phyloP scores from a whole-genome alignment of 106 monocot genomes.

The Amphibolis antarctica region DNA sequence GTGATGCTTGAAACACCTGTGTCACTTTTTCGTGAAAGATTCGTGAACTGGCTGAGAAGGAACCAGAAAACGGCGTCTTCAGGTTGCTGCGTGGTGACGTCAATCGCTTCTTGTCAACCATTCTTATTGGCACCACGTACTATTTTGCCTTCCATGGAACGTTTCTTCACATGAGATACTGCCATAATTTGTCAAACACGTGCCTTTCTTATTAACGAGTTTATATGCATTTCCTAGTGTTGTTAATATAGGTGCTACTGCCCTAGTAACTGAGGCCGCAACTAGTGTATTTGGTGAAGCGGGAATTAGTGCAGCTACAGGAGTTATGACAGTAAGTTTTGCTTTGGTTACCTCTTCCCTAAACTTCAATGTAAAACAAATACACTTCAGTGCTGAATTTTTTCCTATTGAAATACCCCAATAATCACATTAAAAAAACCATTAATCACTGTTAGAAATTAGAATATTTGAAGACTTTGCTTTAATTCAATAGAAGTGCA shows the following conservation, averaged over 20 bases:
- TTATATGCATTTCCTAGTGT: constrained; percentile 29
- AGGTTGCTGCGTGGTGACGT: constrained; percentile 83
- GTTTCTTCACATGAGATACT: background rate
- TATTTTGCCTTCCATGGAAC: background rate
- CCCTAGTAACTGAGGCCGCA: constrained; percentile 85
- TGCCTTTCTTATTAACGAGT: background rate
- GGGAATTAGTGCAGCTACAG: constrained; percentile 91
- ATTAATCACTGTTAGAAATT: too few relatives aligned
- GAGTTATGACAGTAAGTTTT: constrained; percentile 86
- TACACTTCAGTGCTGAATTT: too few relatives aligned
- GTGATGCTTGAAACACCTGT: background rate
- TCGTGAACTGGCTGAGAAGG: constrained; percentile 90
- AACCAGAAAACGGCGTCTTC: constrained; percentile 90
- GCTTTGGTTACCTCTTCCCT: background rate
- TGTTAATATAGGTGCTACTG: constrained; percentile 93
- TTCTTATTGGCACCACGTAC: constrained; percentile 99
- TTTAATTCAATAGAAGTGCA: too few relatives aligned
- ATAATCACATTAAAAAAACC: too few relatives aligned
- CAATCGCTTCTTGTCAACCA: constrained; percentile 90
- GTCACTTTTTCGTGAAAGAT: constrained; percentile 35
- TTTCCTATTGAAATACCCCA: too few relatives aligned
- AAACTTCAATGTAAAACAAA: background rate
- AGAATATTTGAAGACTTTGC: too few relatives aligned
- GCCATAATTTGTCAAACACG: background rate
- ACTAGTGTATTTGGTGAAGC: constrained; percentile 95